These are phyloP conservation scores for Clarireedia homoeocarpa DNA, from an alignment of 2,329 filamentous ascomycete genomes.

Conservation along the genomic window DNA sequence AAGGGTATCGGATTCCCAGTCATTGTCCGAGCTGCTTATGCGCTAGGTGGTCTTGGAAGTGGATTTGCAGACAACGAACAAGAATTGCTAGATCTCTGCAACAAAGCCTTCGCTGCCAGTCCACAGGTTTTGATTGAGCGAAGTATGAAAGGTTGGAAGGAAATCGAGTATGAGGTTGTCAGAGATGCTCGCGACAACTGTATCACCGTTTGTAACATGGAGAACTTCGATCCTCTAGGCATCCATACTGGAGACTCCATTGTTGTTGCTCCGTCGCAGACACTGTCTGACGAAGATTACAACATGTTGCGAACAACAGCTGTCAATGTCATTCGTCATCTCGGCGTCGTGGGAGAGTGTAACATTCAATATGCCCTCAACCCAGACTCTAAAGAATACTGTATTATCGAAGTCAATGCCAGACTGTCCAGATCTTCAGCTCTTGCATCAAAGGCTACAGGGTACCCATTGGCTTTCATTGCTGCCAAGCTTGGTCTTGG, in stretches of 20 bases:
- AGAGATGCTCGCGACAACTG: slow-evolving; percentile 97
- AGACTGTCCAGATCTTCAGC: slow-evolving; percentile 96
- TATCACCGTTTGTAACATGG: slow-evolving; percentile 98
- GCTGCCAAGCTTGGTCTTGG: slow-evolving; percentile 97
- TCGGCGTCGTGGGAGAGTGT: slow-evolving; percentile 96
- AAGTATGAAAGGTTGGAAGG: slow-evolving; percentile 98
- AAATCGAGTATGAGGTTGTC: slow-evolving; percentile 97
- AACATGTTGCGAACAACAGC: slow-evolving; percentile 97
- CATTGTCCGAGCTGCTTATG: slow-evolving; percentile 95
- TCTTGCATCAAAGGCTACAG: slow-evolving; percentile 94
- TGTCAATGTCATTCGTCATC: slow-evolving; percentile 96
- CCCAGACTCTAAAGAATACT: slow-evolving; percentile 96
- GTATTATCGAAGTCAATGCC: slow-evolving; percentile 98
- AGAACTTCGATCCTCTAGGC: slow-evolving; percentile 96
- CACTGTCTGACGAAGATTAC: slow-evolving; percentile 95
- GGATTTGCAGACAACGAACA: slow-evolving; percentile 92
- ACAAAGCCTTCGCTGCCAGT: slow-evolving; percentile 83
- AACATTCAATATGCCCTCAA: slow-evolving; percentile 98
- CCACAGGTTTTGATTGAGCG: slow-evolving; percentile 98
- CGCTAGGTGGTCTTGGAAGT: slow-evolving; percentile 89
- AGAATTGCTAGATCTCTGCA: slow-evolving; percentile 88
- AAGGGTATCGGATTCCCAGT: slow-evolving; percentile 89
- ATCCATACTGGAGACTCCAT: slow-evolving; percentile 99
- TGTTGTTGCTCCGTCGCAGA: slow-evolving; percentile 94
- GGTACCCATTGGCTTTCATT: slow-evolving; percentile 94